Conservation (phyloP, 768 basidiomycete species). For the Tylopilus plumbeoviolaceoides region DNA sequence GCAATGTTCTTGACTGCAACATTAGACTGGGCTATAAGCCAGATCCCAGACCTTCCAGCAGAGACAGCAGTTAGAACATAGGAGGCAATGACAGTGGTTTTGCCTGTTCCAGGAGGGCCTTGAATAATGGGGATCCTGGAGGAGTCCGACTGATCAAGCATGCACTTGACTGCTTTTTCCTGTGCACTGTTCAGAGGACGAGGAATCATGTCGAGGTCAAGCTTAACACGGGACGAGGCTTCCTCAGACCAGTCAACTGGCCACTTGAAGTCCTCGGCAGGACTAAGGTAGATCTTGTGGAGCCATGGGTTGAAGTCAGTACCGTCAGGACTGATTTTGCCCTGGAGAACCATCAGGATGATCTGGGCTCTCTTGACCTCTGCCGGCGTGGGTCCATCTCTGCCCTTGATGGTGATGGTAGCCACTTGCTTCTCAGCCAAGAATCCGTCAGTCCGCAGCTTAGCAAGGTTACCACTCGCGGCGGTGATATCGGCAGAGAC, state of each 20-base stretch:
- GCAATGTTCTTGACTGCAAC: constrained; percentile 89
- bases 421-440: constrained; percentile 30
- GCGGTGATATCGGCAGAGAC: constrained; percentile 18
- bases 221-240: constrained; percentile 13
- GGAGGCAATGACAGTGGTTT: constrained; percentile 68
- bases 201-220: constrained; percentile 15
- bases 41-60: constrained; percentile 48
- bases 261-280: constrained; percentile 32
- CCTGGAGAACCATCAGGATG: constrained; percentile 36
- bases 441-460: constrained; percentile 19
- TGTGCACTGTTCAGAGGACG: constrained; percentile 40
- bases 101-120: constrained; percentile 68
- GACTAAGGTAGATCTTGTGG: constrained; percentile 31
- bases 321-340: constrained; percentile 21
- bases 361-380: constrained; percentile 39
- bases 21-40: constrained; percentile 84
- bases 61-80: constrained; percentile 49
- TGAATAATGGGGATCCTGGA: constrained; percentile 35
- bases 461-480: constrained; percentile 16
- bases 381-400: constrained; percentile 54
- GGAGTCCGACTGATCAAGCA: constrained; percentile 35
- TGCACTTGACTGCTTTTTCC: constrained; percentile 30
- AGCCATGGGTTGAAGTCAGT: constrained; percentile 36
- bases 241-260: constrained; percentile 32
- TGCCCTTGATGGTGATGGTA: constrained; percentile 48